phyloP scores from a whole-genome alignment of 352 stramenopile genomes.

The Phytophthora macrochlamydospora region DNA sequence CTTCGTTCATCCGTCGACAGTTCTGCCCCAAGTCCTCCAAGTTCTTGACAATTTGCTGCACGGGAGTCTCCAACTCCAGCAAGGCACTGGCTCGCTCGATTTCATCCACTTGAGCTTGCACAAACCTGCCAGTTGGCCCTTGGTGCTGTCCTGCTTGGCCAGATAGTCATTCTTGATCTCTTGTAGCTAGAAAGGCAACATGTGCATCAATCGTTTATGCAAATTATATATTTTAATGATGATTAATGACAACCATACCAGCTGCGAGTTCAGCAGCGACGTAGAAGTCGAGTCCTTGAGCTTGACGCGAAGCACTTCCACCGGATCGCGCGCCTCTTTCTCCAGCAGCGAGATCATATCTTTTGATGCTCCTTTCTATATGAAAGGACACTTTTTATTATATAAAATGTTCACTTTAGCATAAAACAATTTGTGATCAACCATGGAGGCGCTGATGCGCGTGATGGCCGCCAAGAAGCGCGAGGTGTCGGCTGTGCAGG shows the following conservation, averaged over 20 bases:
- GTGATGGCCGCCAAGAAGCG: conserved; percentile 87
- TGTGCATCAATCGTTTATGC: not conserved
- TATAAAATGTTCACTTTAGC: not conserved
- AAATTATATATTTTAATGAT: not conserved
- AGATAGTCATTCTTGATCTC: conserved; percentile 88
- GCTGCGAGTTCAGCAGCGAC: conserved; percentile 82
- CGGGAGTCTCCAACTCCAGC: conserved; percentile 70
- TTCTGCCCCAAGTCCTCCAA: conserved; percentile 58
- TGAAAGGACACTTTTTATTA: conserved; percentile 3
- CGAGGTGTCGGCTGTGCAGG: conserved; percentile 59
- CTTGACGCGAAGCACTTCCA: conserved; percentile 81
- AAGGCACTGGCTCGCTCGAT: conserved; percentile 80
- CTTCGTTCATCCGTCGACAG: conserved; percentile 84
- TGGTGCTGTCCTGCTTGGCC: conserved; percentile 74
- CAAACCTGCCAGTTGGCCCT: conserved; percentile 69
- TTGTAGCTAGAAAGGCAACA: conserved; percentile 46
- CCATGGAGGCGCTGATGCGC: conserved; percentile 73
- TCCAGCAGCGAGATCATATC: conserved; percentile 84
- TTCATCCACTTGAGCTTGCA: conserved; percentile 82
- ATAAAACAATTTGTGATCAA: not conserved
- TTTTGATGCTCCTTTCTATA: conserved; percentile 9
- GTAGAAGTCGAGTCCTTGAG: conserved; percentile 85
- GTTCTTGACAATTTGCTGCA: conserved; percentile 66
- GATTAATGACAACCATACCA: conserved; percentile 36
- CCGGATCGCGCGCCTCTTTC: conserved; percentile 81